Percentiles rank a stretch among this genome's conserved stretches.
Evolutionary conservation across 2,329 filamentous ascomycete genomes (phyloP).

Genomic region (Colletotrichum trifolii): DNA sequence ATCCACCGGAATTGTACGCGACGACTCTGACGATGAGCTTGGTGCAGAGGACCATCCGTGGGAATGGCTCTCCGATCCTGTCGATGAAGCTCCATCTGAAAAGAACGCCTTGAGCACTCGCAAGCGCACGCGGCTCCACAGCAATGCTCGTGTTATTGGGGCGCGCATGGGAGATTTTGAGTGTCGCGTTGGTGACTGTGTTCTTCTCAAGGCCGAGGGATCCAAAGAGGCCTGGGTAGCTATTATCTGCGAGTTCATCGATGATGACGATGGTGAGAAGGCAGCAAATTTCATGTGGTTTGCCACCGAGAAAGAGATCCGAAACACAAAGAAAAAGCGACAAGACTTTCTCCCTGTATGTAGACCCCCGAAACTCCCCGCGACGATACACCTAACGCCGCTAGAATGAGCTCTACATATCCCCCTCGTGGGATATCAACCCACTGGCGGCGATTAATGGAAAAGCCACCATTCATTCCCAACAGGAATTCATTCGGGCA

Average conservation of each 20-base stretch:
- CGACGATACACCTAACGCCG: constrained; percentile 3
- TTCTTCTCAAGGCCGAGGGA: constrained; percentile 89
- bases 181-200: constrained; percentile 83
- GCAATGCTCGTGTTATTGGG: constrained; percentile 69
- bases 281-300: constrained; percentile 96
- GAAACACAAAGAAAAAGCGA: constrained; percentile 84
- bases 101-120: too few species aligned
- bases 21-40: constrained; percentile 91
- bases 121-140: too few species aligned
- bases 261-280: constrained; percentile 80
- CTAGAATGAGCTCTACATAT: constrained; percentile 92
- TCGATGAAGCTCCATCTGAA: too few species aligned
- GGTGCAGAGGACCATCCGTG: constrained; percentile 77
- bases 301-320: constrained; percentile 88
- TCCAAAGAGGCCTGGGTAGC: constrained; percentile 92
- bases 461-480: constrained; percentile 83
- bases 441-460: constrained; percentile 90
- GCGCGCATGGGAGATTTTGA: constrained; percentile 85
- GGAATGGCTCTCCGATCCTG: constrained; percentile 79
- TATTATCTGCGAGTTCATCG: constrained; percentile 84
- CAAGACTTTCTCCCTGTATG: constrained; percentile 78
- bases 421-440: constrained; percentile 87
- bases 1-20: constrained; percentile 69
- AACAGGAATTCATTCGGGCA: constrained; percentile 70
- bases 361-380: background rate